Conservation (phyloP, 768 basidiomycete genomes). For the Dictyophora rubrovolvata region DNA sequence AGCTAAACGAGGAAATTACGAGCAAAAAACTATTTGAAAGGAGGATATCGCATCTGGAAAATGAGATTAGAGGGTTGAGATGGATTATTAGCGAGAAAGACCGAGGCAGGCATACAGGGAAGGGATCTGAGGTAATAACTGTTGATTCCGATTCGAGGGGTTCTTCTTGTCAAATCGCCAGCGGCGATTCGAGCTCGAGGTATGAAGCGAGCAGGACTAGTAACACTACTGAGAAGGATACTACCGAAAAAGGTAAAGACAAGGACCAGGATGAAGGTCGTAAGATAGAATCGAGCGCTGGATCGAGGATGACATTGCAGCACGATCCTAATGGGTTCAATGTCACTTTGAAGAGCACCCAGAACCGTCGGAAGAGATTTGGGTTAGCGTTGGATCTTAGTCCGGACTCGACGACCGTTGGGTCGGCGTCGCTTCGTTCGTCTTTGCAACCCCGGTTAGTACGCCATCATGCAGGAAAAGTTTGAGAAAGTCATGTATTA, state of each 20-base stretch:
- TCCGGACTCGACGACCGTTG: background rate
- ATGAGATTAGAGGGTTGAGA: conserved; percentile 5
- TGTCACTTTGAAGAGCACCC: background rate
- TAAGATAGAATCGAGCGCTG: too few species aligned
- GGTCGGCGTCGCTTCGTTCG: background rate
- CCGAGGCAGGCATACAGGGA: background rate
- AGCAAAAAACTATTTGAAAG: background rate
- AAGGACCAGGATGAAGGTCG: background rate
- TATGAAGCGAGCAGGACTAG: background rate
- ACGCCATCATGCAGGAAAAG: background rate
- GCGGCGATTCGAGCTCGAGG: background rate
- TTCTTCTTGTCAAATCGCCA: background rate
- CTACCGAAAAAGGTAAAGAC: background rate
- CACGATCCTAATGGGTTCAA: too few species aligned
- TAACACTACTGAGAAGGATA: background rate
- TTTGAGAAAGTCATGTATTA: background rate
- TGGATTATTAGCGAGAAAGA: conserved; percentile 4
- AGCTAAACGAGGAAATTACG: background rate
- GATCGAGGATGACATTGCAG: too few species aligned
- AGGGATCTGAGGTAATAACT: background rate
- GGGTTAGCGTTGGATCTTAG: background rate
- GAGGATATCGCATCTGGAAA: background rate
- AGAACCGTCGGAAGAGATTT: background rate
- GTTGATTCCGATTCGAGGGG: background rate
- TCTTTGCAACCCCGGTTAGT: background rate